Conservation (phyloP, 2,329 filamentous ascomycete genomes). For the Aspergillus neotritici region DNA sequence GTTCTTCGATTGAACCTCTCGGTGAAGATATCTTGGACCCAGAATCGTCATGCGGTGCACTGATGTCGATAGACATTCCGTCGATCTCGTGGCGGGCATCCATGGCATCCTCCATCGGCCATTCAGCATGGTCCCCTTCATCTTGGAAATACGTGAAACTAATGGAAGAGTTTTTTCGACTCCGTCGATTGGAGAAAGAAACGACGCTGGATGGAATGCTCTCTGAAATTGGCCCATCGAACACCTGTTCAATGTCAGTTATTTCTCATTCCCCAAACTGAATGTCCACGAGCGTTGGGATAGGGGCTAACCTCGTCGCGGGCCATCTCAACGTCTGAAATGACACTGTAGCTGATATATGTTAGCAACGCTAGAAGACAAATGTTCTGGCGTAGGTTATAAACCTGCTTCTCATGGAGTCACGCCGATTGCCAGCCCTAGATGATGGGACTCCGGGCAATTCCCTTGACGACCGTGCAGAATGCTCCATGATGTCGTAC, state of each 20-base stretch:
- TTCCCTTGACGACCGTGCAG: slow-evolving; percentile 21
- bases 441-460: slow-evolving; percentile 19
- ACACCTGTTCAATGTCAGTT: slow-evolving; percentile 50
- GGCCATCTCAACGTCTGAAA: slow-evolving; percentile 98
- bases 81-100: slow-evolving; percentile 42
- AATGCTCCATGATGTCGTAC: slow-evolving; percentile 25
- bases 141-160: slow-evolving; percentile 85
- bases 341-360: slow-evolving; percentile 59
- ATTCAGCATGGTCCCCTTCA: slow-evolving; percentile 57
- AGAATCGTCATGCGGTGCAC: slow-evolving; percentile 33
- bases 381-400: slow-evolving; percentile 2
- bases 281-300: background rate
- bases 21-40: slow-evolving; percentile 32
- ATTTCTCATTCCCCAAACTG: slow-evolving; percentile 4
- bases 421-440: slow-evolving; percentile 24
- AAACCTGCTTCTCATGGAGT: slow-evolving; percentile 39
- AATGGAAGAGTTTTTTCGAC: slow-evolving; percentile 73
- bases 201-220: slow-evolving; percentile 91
- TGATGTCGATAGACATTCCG: slow-evolving; percentile 36
- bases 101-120: slow-evolving; percentile 46
- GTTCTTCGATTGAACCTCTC: slow-evolving; percentile 46
- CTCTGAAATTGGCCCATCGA: slow-evolving; percentile 87
- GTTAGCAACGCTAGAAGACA: slow-evolving; percentile 15
- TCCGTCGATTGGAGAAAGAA: slow-evolving; percentile 80
- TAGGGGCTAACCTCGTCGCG: slow-evolving; percentile 69